A percentile compares a stretch with the other conserved stretches of the same genome.
Conservation (phyloP, 257 asterid genomes). For the Nyctanthes arbortristis region DNA sequence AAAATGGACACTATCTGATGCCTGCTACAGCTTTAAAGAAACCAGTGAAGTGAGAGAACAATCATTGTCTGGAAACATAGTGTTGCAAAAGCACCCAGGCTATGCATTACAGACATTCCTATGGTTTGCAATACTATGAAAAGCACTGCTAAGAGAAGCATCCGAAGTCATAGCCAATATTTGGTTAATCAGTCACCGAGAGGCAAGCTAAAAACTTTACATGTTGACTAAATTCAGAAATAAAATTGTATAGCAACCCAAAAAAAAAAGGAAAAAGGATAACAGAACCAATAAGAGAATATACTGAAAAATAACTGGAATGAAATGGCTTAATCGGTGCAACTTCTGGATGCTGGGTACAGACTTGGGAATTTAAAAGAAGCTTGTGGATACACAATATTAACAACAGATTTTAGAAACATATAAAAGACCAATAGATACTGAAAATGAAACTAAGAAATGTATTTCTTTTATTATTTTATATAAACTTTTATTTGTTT, state of each 20-base stretch:
- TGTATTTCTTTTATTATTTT: background rate
- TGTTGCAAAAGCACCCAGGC: background rate
- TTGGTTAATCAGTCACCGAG: background rate
- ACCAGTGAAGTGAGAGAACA: conserved; percentile 3
- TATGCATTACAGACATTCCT: background rate
- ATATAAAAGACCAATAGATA: conserved; percentile 10
- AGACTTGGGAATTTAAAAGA: conserved; percentile 17
- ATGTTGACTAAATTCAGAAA: background rate
- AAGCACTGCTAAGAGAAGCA: background rate
- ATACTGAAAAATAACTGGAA: background rate
- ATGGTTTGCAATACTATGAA: background rate
- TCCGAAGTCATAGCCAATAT: background rate
- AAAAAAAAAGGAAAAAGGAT: background rate
- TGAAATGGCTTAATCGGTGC: conserved; percentile 7
- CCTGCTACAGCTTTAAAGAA: conserved; percentile 14
- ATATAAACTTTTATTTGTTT: conserved; percentile 5
- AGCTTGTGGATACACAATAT: background rate
- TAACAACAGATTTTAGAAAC: conserved; percentile 10
- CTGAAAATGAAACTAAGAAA: background rate
- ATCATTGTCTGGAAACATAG: background rate
- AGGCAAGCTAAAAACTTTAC: background rate
- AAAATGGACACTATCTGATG: conserved; percentile 15
- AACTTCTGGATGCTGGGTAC: conserved; percentile 6
- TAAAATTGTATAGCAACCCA: background rate
- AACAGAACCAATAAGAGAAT: background rate